Conservation (phyloP, 2,329 filamentous ascomycete species). For the Diaporthe vexans region DNA sequence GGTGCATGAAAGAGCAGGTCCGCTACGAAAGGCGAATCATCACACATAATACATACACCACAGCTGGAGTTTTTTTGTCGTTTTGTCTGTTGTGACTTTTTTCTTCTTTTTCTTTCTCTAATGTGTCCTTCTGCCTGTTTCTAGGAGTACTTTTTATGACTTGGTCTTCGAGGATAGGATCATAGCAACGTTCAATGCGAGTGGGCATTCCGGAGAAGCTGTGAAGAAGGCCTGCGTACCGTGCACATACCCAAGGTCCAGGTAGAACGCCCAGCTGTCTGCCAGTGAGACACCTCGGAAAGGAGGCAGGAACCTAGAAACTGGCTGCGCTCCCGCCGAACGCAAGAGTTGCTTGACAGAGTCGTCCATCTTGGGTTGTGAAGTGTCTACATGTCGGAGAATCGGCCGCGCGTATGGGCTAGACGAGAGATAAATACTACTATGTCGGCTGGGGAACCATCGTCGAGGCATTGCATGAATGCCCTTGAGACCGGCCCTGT, state of each 20-base stretch:
- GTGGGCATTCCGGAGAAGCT: conserved; percentile 8
- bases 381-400: not conserved
- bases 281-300: not conserved
- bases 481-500: not conserved
- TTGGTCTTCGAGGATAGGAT: conserved; percentile 36
- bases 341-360: not conserved
- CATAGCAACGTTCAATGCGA: conserved; percentile 37
- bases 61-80: conserved; percentile 38
- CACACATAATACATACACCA: conserved; percentile 42
- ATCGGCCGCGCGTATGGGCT: not conserved
- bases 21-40: conserved; percentile 37
- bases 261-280: not conserved
- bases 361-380: not conserved
- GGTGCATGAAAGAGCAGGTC: conserved; percentile 18
- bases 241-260: not conserved
- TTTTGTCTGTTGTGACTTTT: conserved; percentile 35
- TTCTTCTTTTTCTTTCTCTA: conserved; percentile 9
- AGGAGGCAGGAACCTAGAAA: not conserved
- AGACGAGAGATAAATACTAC: no score
- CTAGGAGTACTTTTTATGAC: conserved; percentile 14
- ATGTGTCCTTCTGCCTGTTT: conserved; percentile 37
- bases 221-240: not conserved
- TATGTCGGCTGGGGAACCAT: no score
- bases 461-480: no score
- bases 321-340: not conserved